These are phyloP conservation scores for Neophaeococcomyces mojaviensis DNA, from an alignment of 2,329 filamentous ascomycete genomes.

Conservation along the genomic window DNA sequence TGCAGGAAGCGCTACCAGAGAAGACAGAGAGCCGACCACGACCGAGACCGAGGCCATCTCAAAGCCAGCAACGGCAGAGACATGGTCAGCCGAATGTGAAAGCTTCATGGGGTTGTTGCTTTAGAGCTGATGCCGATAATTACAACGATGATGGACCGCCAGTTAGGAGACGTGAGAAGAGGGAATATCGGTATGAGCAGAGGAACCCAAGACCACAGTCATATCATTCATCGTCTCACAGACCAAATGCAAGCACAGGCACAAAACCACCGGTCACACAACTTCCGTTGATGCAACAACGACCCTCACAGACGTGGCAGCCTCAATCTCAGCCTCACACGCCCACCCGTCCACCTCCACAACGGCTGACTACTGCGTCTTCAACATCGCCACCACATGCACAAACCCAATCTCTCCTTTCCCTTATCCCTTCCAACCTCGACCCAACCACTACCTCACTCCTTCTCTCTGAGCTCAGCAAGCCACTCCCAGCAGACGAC, in stretches of 20 bases:
- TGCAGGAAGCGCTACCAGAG: constrained; percentile 6
- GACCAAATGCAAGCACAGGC: not conserved
- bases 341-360: constrained; percentile 14
- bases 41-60: constrained; percentile 16
- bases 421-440: constrained; percentile 61
- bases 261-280: constrained; percentile 13
- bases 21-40: constrained; percentile 10
- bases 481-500: constrained; percentile 63
- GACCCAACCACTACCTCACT: constrained; percentile 61
- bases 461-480: constrained; percentile 69
- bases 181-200: constrained; percentile 1
- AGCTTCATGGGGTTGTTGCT: constrained; percentile 21
- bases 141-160: constrained; percentile 13
- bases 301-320: constrained; percentile 9
- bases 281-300: constrained; percentile 13
- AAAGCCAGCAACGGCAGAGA: constrained; percentile 6
- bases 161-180: not conserved
- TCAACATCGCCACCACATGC: constrained; percentile 22
- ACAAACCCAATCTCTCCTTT: constrained; percentile 44
- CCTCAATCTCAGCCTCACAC: constrained; percentile 9
- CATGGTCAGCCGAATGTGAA: constrained; percentile 21
- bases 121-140: constrained; percentile 13
- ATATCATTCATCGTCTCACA: not conserved
- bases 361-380: constrained; percentile 13
- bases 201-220: constrained; percentile 5